Base-by-base conservation (phyloP, 345 rosid species). In the Moringa oleifera region DNA sequence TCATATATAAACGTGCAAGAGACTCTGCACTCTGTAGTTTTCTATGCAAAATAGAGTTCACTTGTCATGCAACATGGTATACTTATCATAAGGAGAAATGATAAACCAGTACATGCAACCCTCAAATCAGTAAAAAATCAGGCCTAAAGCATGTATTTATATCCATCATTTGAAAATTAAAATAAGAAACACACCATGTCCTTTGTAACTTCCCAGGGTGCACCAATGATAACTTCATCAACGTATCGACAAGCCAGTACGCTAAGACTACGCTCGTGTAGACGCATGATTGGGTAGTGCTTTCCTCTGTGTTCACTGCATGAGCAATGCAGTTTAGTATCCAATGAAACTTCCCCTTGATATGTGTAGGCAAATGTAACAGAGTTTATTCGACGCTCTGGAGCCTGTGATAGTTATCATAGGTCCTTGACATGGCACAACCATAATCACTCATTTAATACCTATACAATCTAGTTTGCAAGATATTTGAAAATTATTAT, bases 221-320 rank as follows among this genome's bases (percentile, higher is more conserved):
- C 96, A 62, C 98, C 98, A 52, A 93, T 93, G 70, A 93, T 89
- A 69, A 93, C 90, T 79, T 93, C 98, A 78, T 93, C 98, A 64
- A 93, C 98, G 74, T 87, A 93, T 61, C 94, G 94, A 63, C 96
- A 92, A 53, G 93, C 97, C 71, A 92, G 71, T 56, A 89, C 97
- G 55, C 97, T 87, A 58, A 93, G 85, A 53, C 90, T 82, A 51
- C 98, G 87, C 67, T 93, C 98, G 72, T 89, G 96, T 45, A 93
- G 85, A 79, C 87, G 82, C 98, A 93, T 89, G 65, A 93, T 83
- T 51, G 96, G 98, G 64, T 77, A 79, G 68, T 73, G 75, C 36
- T 67, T 70, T 55, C 97, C 97, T 69, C 94, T 80, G 63, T 82
- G 82, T 71, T 82, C 95, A 64, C 98, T 93, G 84, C 73, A 74